Evolutionary conservation across 164 flowering plant genomes (phyloP).

Genomic region (Vitis rupestris): DNA sequence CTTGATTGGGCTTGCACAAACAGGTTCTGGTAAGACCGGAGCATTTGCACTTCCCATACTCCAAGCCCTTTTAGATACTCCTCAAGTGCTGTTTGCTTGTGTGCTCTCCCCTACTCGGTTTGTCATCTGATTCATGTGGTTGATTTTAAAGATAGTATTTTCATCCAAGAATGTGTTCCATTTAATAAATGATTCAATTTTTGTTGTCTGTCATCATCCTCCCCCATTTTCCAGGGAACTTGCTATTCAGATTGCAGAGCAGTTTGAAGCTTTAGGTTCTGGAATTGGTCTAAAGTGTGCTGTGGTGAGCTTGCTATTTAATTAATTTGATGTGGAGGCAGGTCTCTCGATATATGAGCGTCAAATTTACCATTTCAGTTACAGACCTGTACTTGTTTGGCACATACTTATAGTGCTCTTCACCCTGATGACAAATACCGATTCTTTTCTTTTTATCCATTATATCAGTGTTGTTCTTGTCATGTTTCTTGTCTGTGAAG

Average conservation of each 20-base stretch:
- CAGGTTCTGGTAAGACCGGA: slow-evolving; percentile 97
- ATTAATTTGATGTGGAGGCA: neutral
- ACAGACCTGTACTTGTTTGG: no score
- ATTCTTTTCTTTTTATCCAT: no score
- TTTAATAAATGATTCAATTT: neutral
- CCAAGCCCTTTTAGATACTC: slow-evolving; percentile 57
- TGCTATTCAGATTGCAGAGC: slow-evolving; percentile 93
- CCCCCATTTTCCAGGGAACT: slow-evolving; percentile 55
- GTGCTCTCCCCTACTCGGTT: slow-evolving; percentile 89
- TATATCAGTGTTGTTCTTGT: no score
- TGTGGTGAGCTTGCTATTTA: slow-evolving; percentile 53
- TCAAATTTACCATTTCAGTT: no score
- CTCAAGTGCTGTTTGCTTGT: slow-evolving; percentile 73
- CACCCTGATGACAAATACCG: no score
- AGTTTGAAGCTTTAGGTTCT: slow-evolving; percentile 86
- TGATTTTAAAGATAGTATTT: neutral
- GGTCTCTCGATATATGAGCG: no score
- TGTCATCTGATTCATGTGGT: neutral
- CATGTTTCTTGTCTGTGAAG: no score
- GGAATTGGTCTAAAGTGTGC: slow-evolving; percentile 71
- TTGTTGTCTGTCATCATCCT: neutral
- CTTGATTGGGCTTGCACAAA: slow-evolving; percentile 83
- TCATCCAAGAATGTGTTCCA: neutral
- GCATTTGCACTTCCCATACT: slow-evolving; percentile 93
- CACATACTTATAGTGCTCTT: no score